Conservation (phyloP, 768 basidiomycete species). For the Leucocoprinus sp. region DNA sequence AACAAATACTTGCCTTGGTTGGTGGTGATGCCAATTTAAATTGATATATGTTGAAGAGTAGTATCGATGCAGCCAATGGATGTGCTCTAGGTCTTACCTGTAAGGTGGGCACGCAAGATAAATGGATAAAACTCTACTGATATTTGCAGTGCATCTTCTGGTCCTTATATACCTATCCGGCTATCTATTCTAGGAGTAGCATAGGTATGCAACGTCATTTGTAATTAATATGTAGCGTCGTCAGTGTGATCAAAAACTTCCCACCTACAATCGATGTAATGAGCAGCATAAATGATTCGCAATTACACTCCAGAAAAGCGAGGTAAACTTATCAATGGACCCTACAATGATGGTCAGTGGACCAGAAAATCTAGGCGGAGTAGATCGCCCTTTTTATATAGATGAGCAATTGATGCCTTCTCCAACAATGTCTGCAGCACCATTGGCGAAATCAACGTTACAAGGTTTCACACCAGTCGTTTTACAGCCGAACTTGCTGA, state of each 20-base stretch:
- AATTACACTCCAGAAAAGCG: slow-evolving; percentile 71
- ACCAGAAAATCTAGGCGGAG: slow-evolving; percentile 7
- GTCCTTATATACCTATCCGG: too few species aligned
- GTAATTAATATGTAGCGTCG: too few species aligned
- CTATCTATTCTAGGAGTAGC: too few species aligned
- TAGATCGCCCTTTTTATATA: slow-evolving; percentile 9
- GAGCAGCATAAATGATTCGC: slow-evolving; percentile 45
- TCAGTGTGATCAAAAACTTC: slow-evolving; percentile 69
- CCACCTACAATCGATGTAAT: slow-evolving; percentile 61
- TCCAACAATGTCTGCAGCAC: slow-evolving; percentile 14
- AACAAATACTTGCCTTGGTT: too few species aligned
- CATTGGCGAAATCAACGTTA: slow-evolving; percentile 14
- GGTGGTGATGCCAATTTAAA: too few species aligned
- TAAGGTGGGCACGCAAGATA: too few species aligned
- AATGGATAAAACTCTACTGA: too few species aligned
- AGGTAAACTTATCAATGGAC: slow-evolving; percentile 28
- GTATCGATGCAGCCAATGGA: too few species aligned
- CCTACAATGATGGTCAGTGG: slow-evolving; percentile 10
- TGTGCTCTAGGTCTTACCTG: too few species aligned
- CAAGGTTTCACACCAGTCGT: slow-evolving; percentile 24
- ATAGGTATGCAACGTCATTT: too few species aligned
- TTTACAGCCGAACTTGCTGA: slow-evolving; percentile 22
- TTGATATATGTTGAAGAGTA: too few species aligned
- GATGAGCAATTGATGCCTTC: not conserved
- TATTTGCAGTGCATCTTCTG: too few species aligned